Evolutionary conservation across 208 protist genomes (phyloP).

Genomic region (Wallacemonas sp.): DNA sequence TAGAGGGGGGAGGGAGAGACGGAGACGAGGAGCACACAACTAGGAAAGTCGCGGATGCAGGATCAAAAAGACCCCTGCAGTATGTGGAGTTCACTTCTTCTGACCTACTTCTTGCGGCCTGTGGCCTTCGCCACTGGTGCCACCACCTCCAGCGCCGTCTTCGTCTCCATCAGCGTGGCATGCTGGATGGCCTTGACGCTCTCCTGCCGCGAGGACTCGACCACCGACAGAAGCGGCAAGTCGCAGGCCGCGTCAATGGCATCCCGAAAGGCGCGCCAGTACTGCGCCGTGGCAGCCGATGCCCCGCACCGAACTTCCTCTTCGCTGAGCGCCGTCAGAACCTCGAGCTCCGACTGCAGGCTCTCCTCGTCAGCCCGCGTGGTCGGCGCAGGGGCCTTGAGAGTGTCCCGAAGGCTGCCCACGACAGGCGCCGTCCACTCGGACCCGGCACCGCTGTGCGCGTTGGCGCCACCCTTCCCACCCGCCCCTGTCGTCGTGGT

Average conservation of each 20-base stretch:
- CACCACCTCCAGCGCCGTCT: constrained; percentile 46
- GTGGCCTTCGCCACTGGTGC: constrained; percentile 29
- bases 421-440: constrained; percentile 8
- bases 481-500: constrained; percentile 1
- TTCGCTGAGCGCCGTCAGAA: constrained; percentile 25
- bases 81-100: no score
- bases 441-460: background rate
- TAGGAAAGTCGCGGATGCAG: no score
- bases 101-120: constrained; percentile 19
- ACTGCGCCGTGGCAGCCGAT: constrained; percentile 9
- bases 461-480: constrained; percentile 4
- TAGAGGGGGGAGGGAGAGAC: no score
- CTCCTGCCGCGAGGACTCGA: constrained; percentile 36
- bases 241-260: constrained; percentile 53
- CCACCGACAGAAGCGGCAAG: constrained; percentile 59
- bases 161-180: constrained; percentile 51
- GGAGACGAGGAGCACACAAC: no score
- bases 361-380: constrained; percentile 3
- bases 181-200: constrained; percentile 58
- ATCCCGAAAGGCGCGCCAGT: constrained; percentile 22
- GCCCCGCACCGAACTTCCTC: constrained; percentile 22
- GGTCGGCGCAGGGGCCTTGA: constrained; percentile 7
- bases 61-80: no score
- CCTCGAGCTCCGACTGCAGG: constrained; percentile 29
- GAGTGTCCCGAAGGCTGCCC: background rate